Conservation (phyloP, 108 stramenopile species). For the Cyclotella baltica region DNA sequence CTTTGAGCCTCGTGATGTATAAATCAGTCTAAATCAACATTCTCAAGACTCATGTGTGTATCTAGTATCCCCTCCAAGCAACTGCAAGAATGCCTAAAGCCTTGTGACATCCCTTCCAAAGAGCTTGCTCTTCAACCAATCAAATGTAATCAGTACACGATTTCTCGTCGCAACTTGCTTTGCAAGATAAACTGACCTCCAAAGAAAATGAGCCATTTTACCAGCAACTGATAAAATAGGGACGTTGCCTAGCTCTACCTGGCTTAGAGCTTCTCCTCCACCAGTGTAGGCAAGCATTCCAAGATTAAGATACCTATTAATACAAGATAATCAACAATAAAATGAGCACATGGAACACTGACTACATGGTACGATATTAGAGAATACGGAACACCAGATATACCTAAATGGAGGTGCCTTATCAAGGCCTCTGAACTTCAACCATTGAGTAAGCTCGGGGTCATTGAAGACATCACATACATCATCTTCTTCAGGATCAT, state of each 20-base stretch:
- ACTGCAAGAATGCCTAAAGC: conserved; percentile 55
- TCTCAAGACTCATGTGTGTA: too few relatives aligned
- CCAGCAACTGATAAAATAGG: conserved; percentile 59
- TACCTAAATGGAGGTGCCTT: conserved; percentile 58
- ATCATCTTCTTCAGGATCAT: neutral
- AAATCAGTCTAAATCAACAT: too few relatives aligned
- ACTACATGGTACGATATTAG: too few relatives aligned
- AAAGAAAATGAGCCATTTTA: conserved; percentile 58
- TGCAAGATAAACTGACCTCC: conserved; percentile 78
- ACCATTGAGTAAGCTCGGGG: conserved; percentile 42
- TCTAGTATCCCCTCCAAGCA: too few relatives aligned
- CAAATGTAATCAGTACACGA: conserved; percentile 70
- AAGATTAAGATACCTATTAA: too few relatives aligned
- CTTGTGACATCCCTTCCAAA: conserved; percentile 78
- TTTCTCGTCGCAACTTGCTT: conserved; percentile 79
- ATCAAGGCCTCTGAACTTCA: conserved; percentile 56
- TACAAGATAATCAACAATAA: too few relatives aligned
- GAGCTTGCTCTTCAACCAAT: conserved; percentile 66
- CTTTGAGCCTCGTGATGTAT: too few relatives aligned
- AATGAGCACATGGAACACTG: too few relatives aligned
- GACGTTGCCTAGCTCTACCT: conserved; percentile 71
- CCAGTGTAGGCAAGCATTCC: conserved; percentile 76
- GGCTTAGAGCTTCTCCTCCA: conserved; percentile 67
- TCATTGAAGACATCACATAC: conserved; percentile 29
- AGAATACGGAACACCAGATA: too few relatives aligned